Percentiles rank a stretch among this genome's conserved stretches.
Conservation (phyloP, 2,329 filamentous ascomycete genomes). For the Cercospora berteroae region DNA sequence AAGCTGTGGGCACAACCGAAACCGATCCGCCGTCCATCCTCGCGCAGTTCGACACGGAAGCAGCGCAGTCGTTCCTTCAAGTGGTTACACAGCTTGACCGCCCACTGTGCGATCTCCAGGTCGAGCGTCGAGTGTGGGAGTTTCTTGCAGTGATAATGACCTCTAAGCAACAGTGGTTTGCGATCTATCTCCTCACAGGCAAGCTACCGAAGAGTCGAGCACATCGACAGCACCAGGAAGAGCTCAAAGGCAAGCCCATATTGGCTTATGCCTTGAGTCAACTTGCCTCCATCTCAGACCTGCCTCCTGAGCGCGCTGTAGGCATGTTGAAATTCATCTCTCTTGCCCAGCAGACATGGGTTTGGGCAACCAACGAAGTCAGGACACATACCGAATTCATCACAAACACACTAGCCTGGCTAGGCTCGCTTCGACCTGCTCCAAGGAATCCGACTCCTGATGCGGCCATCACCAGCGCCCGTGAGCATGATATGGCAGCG, state of each 20-base stretch:
- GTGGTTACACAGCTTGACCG: constrained; percentile 74
- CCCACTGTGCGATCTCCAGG: constrained; percentile 64
- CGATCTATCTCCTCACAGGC: constrained; percentile 86
- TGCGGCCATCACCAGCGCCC: constrained; percentile 33
- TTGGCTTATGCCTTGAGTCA: constrained; percentile 71
- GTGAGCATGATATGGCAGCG: constrained; percentile 63
- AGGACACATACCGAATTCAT: constrained; percentile 73
- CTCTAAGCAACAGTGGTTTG: constrained; percentile 93
- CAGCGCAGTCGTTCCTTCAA: constrained; percentile 79
- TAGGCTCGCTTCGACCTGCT: constrained; percentile 58
- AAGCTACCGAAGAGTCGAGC: constrained; percentile 72
- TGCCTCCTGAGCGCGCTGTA: constrained; percentile 65
- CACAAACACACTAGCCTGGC: constrained; percentile 66
- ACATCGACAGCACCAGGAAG: constrained; percentile 51
- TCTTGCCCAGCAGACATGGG: constrained; percentile 89
- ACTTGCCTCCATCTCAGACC: constrained; percentile 60
- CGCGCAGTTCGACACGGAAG: constrained; percentile 78
- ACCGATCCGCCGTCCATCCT: constrained; percentile 92
- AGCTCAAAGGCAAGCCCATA: constrained; percentile 61
- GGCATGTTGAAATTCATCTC: constrained; percentile 84
- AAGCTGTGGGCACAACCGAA: constrained; percentile 32
- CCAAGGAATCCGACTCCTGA: constrained; percentile 30
- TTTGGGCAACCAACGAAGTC: constrained; percentile 83
- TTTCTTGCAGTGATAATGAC: constrained; percentile 83
- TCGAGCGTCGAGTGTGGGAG: constrained; percentile 73